Evolutionary conservation across 169 alveolate species (phyloP), one percentile per base, ranked within the genome.

Genomic region (Plasmodium yoelii): DNA sequence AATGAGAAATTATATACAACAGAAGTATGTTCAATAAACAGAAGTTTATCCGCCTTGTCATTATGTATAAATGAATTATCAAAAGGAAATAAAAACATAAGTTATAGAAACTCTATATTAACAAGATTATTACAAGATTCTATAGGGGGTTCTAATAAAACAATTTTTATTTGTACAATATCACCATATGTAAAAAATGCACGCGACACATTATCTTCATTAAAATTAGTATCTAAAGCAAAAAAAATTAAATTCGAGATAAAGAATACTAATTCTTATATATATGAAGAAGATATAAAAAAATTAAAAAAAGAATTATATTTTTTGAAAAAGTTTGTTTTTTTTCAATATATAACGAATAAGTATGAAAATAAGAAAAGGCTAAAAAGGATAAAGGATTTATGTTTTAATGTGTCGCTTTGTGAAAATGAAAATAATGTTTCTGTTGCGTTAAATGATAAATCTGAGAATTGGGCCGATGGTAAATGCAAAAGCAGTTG

Each of bases 1-100:
- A 75, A 87, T 53, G 95, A 84, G 61, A 90, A 87, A 87, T 51
- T 61, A 26, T 93, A 93, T 46, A 63, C 92, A 46, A 90, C 93
- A 71, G 95, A 93, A 73, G 92, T 93, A 7, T 93, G 95, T 39
- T 91, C 95, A 7, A 93, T 93, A 24, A 93, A 93, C 70, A 59
- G 87, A 57, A 93, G 95, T 90, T 82, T 93, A 34, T 93, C 95
- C 1, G 92, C 94, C 2, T 65, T 93, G 34, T 87, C 94, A 4
- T 71, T 93, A 13, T 93, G 95, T 74, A 91, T 93, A 18, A 89
- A 93, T 53, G 94, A 93, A 28, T 87, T 93, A 69, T 80, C 94
- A 10, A 56, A 80, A 84, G 95, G 93, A 24, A 51, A 88, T 46
- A 86, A 86, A 70, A 86, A 70, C 59, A 86, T 86, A 15, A 86